Evolutionary conservation across 129 eudicot species (phyloP).

Genomic region (Deinandra increscens): DNA sequence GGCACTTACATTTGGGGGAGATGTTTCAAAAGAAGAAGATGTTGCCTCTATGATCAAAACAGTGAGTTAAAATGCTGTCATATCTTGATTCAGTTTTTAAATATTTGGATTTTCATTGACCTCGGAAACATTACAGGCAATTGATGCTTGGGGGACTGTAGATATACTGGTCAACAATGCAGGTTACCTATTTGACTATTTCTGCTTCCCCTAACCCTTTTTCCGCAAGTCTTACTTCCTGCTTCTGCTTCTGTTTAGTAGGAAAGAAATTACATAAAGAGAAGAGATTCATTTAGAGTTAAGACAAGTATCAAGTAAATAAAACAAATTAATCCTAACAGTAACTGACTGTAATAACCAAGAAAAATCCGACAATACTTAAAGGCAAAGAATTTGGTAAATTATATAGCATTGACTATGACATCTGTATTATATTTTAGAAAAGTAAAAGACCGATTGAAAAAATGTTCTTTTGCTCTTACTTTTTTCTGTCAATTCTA

Average conservation of each 20-base stretch:
- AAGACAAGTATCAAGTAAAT: background rate
- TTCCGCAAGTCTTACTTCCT: background rate
- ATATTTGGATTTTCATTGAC: slow-evolving; percentile 5
- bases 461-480: slow-evolving; percentile 7
- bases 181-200: slow-evolving; percentile 50
- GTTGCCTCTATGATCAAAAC: slow-evolving; percentile 96
- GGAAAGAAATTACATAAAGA: slow-evolving; percentile 14
- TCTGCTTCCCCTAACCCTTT: background rate
- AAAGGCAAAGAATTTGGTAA: background rate
- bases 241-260: slow-evolving; percentile 1
- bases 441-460: background rate
- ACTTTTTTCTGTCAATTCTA: background rate
- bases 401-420: background rate
- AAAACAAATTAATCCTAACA: background rate
- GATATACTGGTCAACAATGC: slow-evolving; percentile 94
- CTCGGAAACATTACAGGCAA: slow-evolving; percentile 58
- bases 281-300: slow-evolving; percentile 7
- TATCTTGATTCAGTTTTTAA: slow-evolving; percentile 16
- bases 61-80: slow-evolving; percentile 43
- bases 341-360: slow-evolving; percentile 13
- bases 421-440: background rate
- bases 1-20: slow-evolving; percentile 93
- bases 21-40: slow-evolving; percentile 93
- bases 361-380: background rate
- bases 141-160: slow-evolving; percentile 96